Evolutionary conservation across 495 filamentous ascomycete species (phyloP).

Genomic region (Pyrenopolyporus hunteri): DNA sequence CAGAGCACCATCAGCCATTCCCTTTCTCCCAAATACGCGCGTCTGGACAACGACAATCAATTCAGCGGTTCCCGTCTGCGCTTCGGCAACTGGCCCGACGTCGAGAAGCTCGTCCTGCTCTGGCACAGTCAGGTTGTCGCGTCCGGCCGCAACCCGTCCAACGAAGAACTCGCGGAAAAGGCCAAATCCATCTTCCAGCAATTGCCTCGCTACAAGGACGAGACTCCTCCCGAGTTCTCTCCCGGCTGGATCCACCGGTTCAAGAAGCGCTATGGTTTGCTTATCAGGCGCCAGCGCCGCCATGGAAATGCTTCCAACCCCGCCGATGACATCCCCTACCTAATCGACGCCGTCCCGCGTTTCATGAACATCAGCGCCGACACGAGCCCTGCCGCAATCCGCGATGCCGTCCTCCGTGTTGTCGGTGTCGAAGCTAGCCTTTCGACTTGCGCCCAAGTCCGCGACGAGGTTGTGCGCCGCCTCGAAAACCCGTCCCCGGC

Average conservation of each 20-base stretch:
- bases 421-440: slow-evolving; percentile 55
- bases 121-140: slow-evolving; percentile 56
- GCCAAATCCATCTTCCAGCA: slow-evolving; percentile 56
- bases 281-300: slow-evolving; percentile 56
- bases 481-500: slow-evolving; percentile 43
- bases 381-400: slow-evolving; percentile 53
- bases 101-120: slow-evolving; percentile 59
- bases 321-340: slow-evolving; percentile 56
- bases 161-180: slow-evolving; percentile 60
- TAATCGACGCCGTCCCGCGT: slow-evolving; percentile 54
- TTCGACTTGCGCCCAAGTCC: slow-evolving; percentile 54
- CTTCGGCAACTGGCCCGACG: slow-evolving; percentile 61
- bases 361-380: slow-evolving; percentile 56
- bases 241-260: slow-evolving; percentile 62
- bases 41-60: slow-evolving; percentile 57
- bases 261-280: slow-evolving; percentile 59
- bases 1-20: slow-evolving; percentile 61
- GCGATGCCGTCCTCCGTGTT: slow-evolving; percentile 52
- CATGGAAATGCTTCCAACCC: slow-evolving; percentile 49
- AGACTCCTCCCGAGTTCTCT: slow-evolving; percentile 56
- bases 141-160: slow-evolving; percentile 54
- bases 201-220: slow-evolving; percentile 58
- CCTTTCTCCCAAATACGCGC: slow-evolving; percentile 59
- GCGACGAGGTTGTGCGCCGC: slow-evolving; percentile 56
- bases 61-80: slow-evolving; percentile 58